These are phyloP conservation scores for Blumeria graminis DNA, from an alignment of 2,329 filamentous ascomycete genomes.

Conservation along the genomic window DNA sequence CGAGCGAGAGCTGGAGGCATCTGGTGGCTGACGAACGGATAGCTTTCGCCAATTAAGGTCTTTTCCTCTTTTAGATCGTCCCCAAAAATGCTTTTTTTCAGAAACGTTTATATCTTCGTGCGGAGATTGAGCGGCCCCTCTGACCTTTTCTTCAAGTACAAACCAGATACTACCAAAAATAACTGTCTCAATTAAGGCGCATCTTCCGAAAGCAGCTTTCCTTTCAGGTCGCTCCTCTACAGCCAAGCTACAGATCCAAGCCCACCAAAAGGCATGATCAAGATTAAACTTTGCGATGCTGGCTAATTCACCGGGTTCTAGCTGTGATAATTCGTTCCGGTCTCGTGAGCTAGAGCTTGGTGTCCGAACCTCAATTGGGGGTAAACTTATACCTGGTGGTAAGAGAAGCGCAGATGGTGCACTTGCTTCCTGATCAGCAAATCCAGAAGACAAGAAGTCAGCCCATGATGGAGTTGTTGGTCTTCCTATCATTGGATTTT, in stretches of 20 bases:
- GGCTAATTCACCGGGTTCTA: constrained; percentile 83
- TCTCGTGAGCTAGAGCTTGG: constrained; percentile 71
- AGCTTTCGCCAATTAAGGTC: constrained; percentile 44
- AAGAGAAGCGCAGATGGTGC: constrained; percentile 45
- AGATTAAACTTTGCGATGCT: constrained; percentile 71
- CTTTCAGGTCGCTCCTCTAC: constrained; percentile 65
- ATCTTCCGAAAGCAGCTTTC: constrained; percentile 85
- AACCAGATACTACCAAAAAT: constrained; percentile 71
- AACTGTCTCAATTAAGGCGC: constrained; percentile 70
- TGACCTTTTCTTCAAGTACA: constrained; percentile 87
- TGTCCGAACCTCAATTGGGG: constrained; percentile 57
- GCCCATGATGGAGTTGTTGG: constrained; percentile 97
- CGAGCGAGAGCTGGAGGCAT: constrained; percentile 19
- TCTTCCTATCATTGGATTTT: constrained; percentile 34
- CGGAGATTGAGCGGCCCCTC: constrained; percentile 69
- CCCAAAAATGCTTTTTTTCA: constrained; percentile 87
- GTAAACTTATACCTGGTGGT: constrained; percentile 78
- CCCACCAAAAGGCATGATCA: constrained; percentile 98
- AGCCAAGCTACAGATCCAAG: constrained; percentile 93
- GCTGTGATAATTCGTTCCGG: constrained; percentile 38
- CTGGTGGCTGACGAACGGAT: constrained; percentile 33
- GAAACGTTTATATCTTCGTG: constrained; percentile 73
- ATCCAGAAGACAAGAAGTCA: constrained; percentile 86
- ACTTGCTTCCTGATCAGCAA: constrained; percentile 50
- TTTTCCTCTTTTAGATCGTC: constrained; percentile 51